Evolutionary conservation across 768 basidiomycete species (phyloP), one percentile per base, ranked within the genome.

Genomic region (Russula vinacea): DNA sequence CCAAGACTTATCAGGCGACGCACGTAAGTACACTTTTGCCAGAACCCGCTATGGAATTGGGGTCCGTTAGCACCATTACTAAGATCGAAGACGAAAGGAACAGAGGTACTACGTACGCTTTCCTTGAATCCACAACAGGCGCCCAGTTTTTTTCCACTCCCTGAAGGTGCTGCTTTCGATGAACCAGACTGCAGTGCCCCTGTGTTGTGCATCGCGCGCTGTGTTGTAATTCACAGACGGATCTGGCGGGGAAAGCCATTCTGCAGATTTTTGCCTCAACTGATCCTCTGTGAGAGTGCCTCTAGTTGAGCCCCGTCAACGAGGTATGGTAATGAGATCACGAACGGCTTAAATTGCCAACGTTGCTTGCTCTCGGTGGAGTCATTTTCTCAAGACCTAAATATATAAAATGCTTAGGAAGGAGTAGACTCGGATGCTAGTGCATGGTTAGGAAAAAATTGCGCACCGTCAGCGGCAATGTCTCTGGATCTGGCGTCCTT

Each of bases 201-300:
- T 5, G 24, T 42, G 24, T 19, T 29, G 55, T 1, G 24, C 29
- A 17, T 40, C 55, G 14, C 55, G 5, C 11, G 24, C 39, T 29
- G 4, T 29, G 6, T 56, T 5, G 24, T 42, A 14, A 29, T 42
- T 42, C 8, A 56, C 37, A 17, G 55, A 56, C 9, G 39, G 55
- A 42, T 56, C 39, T 17, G 55, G 54, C 1, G 54, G 39, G 29
- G 55, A 40, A 16, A 56, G 39, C 55, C 55, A 56, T 24, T 40
- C 22, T 16, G 3, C 35, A 24, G 24, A 4, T 29, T 29, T 29
- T 29, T 29, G 14, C 45, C 11, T 37, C 17, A 29, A 29, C 19
- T 35, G 9, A 14, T 44, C 52, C 50, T 32, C 62, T 63, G 50
- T 24, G 24, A 19, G 5, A 5, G 22, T 63, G 10, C 35, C 35